These are phyloP conservation scores for Phytopythium kandeliae DNA, from an alignment of 352 stramenopile genomes.

Conservation along the genomic window DNA sequence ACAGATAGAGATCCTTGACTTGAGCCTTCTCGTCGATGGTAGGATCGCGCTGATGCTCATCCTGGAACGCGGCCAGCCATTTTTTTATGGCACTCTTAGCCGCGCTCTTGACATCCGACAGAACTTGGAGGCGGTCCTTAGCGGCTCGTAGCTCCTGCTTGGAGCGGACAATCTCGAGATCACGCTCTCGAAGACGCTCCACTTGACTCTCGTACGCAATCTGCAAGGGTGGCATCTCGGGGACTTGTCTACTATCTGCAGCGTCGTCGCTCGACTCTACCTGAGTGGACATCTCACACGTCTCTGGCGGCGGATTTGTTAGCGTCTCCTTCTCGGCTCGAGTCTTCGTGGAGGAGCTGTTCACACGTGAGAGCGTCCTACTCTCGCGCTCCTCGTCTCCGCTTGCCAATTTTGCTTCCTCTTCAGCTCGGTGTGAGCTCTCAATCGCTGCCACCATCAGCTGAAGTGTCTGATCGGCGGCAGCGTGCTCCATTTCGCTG, in stretches of 20 bases:
- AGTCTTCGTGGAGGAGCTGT: background rate
- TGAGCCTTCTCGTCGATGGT: constrained; percentile 75
- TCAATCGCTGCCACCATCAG: constrained; percentile 38
- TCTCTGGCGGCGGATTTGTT: background rate
- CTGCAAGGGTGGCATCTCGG: constrained; percentile 14
- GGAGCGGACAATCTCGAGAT: constrained; percentile 34
- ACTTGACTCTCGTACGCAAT: constrained; percentile 39
- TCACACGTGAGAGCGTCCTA: background rate
- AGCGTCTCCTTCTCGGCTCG: constrained; percentile 7
- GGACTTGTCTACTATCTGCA: background rate
- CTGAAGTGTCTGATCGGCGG: constrained; percentile 39
- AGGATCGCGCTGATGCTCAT: constrained; percentile 37
- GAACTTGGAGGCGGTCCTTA: constrained; percentile 27
- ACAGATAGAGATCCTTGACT: constrained; percentile 70
- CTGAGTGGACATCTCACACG: background rate
- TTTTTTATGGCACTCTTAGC: constrained; percentile 58
- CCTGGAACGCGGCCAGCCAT: constrained; percentile 58
- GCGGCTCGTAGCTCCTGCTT: constrained; percentile 27
- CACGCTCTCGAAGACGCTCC: constrained; percentile 34
- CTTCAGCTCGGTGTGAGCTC: background rate
- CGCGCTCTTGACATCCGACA: constrained; percentile 35
- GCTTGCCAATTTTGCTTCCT: background rate
- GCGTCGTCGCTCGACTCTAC: background rate
- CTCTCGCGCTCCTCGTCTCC: background rate
- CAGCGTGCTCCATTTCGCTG: constrained; percentile 26